Conservation (phyloP, 306 rosid genomes). For the Benincasa hispida region DNA sequence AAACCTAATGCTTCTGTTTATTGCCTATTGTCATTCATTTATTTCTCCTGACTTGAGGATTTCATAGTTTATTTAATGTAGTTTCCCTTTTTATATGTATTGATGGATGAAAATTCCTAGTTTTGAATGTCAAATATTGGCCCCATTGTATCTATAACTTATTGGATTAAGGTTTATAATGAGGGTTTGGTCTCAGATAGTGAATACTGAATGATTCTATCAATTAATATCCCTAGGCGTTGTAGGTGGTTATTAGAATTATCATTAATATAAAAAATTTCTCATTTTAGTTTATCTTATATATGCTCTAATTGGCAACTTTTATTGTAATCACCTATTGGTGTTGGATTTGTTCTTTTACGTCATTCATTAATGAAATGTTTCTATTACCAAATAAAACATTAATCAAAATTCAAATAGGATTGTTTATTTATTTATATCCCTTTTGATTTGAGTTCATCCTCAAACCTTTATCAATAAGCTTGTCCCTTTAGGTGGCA, state of each 20-base stretch:
- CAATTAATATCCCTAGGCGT: neutral
- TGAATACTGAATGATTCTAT: neutral
- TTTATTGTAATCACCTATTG: too few species aligned
- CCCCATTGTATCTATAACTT: neutral
- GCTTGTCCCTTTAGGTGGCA: too few species aligned
- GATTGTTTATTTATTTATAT: too few species aligned
- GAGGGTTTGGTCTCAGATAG: neutral
- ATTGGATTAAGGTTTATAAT: neutral
- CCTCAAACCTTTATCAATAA: too few species aligned
- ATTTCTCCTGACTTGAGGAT: neutral
- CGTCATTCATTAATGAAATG: too few species aligned
- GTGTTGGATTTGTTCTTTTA: too few species aligned
- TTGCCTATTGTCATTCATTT: neutral
- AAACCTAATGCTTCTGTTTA: neutral
- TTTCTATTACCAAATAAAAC: too few species aligned
- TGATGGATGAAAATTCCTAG: neutral
- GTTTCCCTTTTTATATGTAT: neutral
- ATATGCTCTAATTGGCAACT: too few species aligned
- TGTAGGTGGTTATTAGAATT: neutral
- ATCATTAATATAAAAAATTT: neutral
- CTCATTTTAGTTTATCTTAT: too few species aligned
- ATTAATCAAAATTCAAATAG: too few species aligned
- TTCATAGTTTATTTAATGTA: neutral
- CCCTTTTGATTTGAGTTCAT: too few species aligned
- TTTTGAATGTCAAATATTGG: neutral